Percentiles rank a stretch among this genome's conserved stretches.
phyloP scores from a whole-genome alignment of 2,329 filamentous ascomycete genomes.

The Lachnellula occidentalis region DNA sequence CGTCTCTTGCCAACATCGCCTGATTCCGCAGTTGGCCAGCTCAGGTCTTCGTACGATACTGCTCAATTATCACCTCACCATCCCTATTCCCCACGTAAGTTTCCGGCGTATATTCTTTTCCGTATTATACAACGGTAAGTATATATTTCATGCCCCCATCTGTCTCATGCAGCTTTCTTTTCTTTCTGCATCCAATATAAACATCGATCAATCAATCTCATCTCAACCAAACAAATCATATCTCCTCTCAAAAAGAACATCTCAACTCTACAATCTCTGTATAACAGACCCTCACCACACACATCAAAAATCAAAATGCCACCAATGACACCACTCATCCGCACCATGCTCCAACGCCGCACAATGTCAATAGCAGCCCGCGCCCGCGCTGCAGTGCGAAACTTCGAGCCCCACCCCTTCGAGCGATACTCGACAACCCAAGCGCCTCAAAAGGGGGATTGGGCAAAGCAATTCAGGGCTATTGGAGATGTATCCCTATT shows the following conservation, averaged over 20 bases:
- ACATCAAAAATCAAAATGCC: not conserved
- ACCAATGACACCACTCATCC: conserved; percentile 7
- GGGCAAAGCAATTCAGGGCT: conserved; percentile 10
- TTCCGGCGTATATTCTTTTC: not conserved
- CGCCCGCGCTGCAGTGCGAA: conserved; percentile 10
- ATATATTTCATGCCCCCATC: not conserved
- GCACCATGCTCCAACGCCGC: conserved; percentile 8
- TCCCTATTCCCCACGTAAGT: not conserved
- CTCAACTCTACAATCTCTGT: not conserved
- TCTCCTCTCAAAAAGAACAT: not conserved
- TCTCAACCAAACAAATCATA: not conserved
- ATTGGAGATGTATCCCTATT: conserved; percentile 14
- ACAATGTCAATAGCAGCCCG: conserved; percentile 14
- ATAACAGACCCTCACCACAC: no score
- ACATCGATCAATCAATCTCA: not conserved
- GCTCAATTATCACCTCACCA: not conserved
- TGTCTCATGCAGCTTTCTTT: not conserved
- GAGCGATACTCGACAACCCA: conserved; percentile 14
- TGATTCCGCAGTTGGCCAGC: no score
- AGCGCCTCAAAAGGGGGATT: conserved; percentile 15
- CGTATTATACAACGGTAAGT: not conserved
- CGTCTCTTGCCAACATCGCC: no score
- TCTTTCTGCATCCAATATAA: not conserved
- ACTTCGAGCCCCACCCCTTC: conserved; percentile 20
- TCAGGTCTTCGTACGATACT: not conserved